Evolutionary conservation across 345 rosid species (phyloP).

Genomic region (Kernera saxatilis): DNA sequence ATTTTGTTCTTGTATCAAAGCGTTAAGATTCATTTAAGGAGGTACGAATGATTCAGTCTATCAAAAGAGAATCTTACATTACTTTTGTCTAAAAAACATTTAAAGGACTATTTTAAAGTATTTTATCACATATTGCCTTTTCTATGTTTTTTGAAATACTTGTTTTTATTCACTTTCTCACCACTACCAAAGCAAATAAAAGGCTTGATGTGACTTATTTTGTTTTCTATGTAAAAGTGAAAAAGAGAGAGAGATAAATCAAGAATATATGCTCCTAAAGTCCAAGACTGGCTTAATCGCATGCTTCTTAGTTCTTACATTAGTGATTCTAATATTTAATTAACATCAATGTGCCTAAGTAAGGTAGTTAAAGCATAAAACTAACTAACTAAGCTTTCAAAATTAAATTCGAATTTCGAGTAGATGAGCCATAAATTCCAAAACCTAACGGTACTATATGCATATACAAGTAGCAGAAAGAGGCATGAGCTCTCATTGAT

Average conservation of each 20-base stretch:
- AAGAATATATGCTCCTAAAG: conserved; percentile 11
- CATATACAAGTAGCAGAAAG: conserved; percentile 4
- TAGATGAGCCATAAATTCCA: conserved; percentile 15
- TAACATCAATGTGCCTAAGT: too few relatives aligned
- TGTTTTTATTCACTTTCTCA: neutral
- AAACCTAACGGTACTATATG: conserved; percentile 22
- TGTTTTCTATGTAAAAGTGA: conserved; percentile 18
- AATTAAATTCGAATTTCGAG: neutral
- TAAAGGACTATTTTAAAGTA: too few relatives aligned
- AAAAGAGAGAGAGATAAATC: neutral
- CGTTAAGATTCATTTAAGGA: too few relatives aligned
- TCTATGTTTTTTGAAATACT: neutral
- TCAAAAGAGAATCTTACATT: neutral
- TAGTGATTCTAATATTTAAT: too few relatives aligned
- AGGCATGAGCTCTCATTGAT: conserved; percentile 20
- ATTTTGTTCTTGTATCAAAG: neutral
- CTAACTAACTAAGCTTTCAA: neutral
- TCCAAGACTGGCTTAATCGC: conserved; percentile 9
- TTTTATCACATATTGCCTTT: neutral
- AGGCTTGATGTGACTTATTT: conserved; percentile 26
- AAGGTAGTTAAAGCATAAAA: too few relatives aligned
- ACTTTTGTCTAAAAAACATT: neutral
- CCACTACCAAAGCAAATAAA: conserved; percentile 18
- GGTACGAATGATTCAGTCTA: conserved; percentile 17
- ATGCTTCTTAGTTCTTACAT: too few relatives aligned